A percentile compares a stretch with the other conserved stretches of the same genome.
Conservation (phyloP, 257 asterid genomes). For the Orobanche coerulescens region DNA sequence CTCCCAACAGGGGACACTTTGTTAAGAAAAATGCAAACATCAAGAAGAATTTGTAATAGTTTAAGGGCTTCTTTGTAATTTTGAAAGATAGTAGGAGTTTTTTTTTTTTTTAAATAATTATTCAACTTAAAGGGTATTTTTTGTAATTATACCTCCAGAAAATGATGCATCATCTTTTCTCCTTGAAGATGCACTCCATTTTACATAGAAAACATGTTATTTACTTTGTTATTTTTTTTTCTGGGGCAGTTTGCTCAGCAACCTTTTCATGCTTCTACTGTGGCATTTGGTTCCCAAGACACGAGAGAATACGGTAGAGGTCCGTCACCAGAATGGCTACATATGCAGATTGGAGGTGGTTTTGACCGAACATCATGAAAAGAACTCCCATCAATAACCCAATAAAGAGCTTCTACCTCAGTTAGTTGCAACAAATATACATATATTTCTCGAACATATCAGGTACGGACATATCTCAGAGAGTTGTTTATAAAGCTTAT, state of each 20-base stretch:
- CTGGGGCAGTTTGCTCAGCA: slow-evolving; percentile 52
- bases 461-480: slow-evolving; percentile 19
- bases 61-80: too few species aligned
- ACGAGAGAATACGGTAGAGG: slow-evolving; percentile 48
- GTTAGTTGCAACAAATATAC: slow-evolving; percentile 19
- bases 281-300: slow-evolving; percentile 61
- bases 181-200: neutral
- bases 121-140: too few species aligned
- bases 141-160: too few species aligned
- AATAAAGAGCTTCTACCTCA: slow-evolving; percentile 29
- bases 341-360: slow-evolving; percentile 92
- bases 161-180: neutral
- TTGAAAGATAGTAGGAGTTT: too few species aligned
- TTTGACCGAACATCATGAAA: slow-evolving; percentile 55
- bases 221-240: neutral
- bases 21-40: neutral
- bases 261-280: slow-evolving; percentile 47
- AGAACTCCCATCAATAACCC: slow-evolving; percentile 8
- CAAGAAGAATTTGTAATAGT: too few species aligned
- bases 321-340: slow-evolving; percentile 84
- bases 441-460: slow-evolving; percentile 24
- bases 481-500: neutral
- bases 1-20: too few species aligned
- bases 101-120: too few species aligned
- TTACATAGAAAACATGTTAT: too few species aligned